A percentile compares a stretch with the other conserved stretches of the same genome.
Evolutionary conservation across 345 rosid genomes (phyloP).

Genomic region (Rhizophora mangle): DNA sequence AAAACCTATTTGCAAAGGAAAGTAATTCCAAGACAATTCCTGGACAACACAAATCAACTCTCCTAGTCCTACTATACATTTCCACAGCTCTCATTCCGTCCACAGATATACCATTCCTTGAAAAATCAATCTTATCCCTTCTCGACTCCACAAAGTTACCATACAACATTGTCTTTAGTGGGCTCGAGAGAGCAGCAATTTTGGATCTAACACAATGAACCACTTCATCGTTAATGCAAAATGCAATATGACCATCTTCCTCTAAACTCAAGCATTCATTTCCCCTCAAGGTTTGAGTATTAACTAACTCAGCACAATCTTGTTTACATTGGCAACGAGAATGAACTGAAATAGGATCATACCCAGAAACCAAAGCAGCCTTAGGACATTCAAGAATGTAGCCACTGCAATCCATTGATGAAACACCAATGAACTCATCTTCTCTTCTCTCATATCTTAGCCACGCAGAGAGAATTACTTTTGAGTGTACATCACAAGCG

Average conservation of each 20-base stretch:
- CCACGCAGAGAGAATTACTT: slow-evolving; percentile 80
- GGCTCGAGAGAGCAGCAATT: slow-evolving; percentile 70
- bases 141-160: slow-evolving; percentile 72
- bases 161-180: slow-evolving; percentile 72
- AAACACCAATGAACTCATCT: slow-evolving; percentile 55
- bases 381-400: slow-evolving; percentile 55
- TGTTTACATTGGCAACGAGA: slow-evolving; percentile 42
- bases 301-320: slow-evolving; percentile 8
- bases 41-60: slow-evolving; percentile 53
- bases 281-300: slow-evolving; percentile 7
- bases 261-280: slow-evolving; percentile 35
- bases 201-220: slow-evolving; percentile 51
- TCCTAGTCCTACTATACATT: slow-evolving; percentile 60
- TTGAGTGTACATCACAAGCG: slow-evolving; percentile 60
- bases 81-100: slow-evolving; percentile 78
- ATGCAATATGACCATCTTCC: slow-evolving; percentile 46
- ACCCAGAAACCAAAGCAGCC: slow-evolving; percentile 48
- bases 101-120: slow-evolving; percentile 51
- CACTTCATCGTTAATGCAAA: slow-evolving; percentile 55
- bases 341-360: slow-evolving; percentile 38
- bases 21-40: slow-evolving; percentile 70
- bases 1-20: slow-evolving; percentile 71
- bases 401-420: slow-evolving; percentile 51
- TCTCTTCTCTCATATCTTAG: slow-evolving; percentile 75
- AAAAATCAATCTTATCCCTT: slow-evolving; percentile 53